Conservation (phyloP, 345 rosid species). For the Brassica juncea region DNA sequence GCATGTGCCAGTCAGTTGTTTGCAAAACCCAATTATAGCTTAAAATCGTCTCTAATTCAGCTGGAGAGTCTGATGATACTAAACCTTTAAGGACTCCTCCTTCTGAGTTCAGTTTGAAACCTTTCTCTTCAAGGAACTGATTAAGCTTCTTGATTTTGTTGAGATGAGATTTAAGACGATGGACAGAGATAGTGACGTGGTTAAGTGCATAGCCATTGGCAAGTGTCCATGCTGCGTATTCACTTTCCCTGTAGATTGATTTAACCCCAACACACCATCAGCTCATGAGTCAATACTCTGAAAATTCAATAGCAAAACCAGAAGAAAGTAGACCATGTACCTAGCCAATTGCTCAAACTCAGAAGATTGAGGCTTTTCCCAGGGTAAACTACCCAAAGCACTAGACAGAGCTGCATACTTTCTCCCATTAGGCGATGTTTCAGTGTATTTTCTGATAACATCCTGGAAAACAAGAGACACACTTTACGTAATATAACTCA, state of each 20-base stretch:
- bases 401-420: slow-evolving; percentile 79
- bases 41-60: not conserved
- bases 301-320: slow-evolving; percentile 6
- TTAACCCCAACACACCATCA: slow-evolving; percentile 5
- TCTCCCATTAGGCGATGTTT: slow-evolving; percentile 47
- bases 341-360: slow-evolving; percentile 83
- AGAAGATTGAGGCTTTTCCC: slow-evolving; percentile 71
- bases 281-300: slow-evolving; percentile 6
- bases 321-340: slow-evolving; percentile 38
- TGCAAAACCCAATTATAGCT: not conserved
- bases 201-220: slow-evolving; percentile 93
- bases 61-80: not conserved
- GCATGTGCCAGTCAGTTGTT: not conserved
- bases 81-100: slow-evolving; percentile 92
- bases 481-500: slow-evolving; percentile 16
- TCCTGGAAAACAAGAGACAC: slow-evolving; percentile 52
- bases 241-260: slow-evolving; percentile 66
- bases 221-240: slow-evolving; percentile 98
- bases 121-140: slow-evolving; percentile 63
- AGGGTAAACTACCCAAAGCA: slow-evolving; percentile 75
- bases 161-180: slow-evolving; percentile 71
- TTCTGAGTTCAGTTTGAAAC: slow-evolving; percentile 79
- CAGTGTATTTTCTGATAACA: slow-evolving; percentile 65
- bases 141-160: slow-evolving; percentile 62
- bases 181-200: slow-evolving; percentile 86